Percentiles rank a stretch among this genome's conserved stretches.
Evolutionary conservation across 2,329 filamentous ascomycete genomes (phyloP).

Genomic region (Kalmusia sp.): DNA sequence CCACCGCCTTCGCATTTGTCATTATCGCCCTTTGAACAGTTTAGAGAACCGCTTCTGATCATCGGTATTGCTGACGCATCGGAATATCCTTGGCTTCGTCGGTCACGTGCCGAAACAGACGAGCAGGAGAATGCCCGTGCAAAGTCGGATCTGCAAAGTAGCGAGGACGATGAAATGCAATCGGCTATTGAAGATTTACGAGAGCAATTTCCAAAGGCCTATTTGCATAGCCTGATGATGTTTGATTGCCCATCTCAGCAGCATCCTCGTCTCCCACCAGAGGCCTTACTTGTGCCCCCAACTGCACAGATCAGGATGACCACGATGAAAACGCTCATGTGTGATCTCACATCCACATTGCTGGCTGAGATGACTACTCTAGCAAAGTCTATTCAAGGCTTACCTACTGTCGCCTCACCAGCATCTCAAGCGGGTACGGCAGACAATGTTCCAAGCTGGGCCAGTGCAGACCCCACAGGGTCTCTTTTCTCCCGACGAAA

Average conservation of each 20-base stretch:
- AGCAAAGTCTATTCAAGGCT: conserved; percentile 55
- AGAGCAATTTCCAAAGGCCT: conserved; percentile 75
- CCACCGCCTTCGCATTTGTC: conserved; percentile 81
- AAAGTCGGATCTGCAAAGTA: conserved; percentile 21
- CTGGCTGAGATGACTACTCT: conserved; percentile 57
- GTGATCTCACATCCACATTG: conserved; percentile 53
- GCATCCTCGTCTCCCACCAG: conserved; percentile 62
- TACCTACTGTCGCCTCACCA: conserved; percentile 69
- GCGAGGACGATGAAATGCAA: conserved; percentile 47
- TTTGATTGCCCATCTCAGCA: conserved; percentile 70
- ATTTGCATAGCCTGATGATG: conserved; percentile 79
- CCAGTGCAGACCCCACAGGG: conserved; percentile 29
- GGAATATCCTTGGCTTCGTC: conserved; percentile 62
- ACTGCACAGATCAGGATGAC: conserved; percentile 73
- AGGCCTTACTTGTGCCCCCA: conserved; percentile 74
- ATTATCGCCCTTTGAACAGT: conserved; percentile 87
- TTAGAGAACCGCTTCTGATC: conserved; percentile 81
- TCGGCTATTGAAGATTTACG: conserved; percentile 75
- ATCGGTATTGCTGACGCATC: conserved; percentile 84
- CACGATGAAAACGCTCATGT: conserved; percentile 62
- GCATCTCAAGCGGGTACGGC: conserved; percentile 35
- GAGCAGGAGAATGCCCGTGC: conserved; percentile 12
- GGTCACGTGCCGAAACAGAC: conserved; percentile 43
- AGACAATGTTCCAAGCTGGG: conserved; percentile 39
- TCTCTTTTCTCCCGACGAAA: conserved; percentile 36